phyloP scores from a whole-genome alignment of 1,139 yeast genomes.

The Hyphopichia fennica region DNA sequence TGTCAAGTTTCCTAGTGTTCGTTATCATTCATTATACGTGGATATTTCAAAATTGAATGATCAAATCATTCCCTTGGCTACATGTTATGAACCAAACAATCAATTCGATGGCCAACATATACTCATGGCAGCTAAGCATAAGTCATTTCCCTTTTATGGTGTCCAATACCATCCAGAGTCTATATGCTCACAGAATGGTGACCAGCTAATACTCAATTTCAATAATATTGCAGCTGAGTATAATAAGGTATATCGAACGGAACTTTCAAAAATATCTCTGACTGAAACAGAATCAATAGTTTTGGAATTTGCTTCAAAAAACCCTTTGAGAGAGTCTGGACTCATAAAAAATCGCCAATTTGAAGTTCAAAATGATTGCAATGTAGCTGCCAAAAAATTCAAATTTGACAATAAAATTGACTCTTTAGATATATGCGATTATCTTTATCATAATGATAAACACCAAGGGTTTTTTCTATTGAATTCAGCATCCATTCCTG shows the following conservation, averaged over 20 bases:
- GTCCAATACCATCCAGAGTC: slow-evolving; percentile 99
- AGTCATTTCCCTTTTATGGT: slow-evolving; percentile 70
- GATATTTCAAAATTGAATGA: slow-evolving; percentile 18
- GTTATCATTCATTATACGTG: slow-evolving; percentile 87
- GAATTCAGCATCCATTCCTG: slow-evolving; percentile 78
- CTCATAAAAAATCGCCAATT: not conserved
- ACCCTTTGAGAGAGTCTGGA: not conserved
- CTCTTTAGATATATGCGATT: slow-evolving; percentile 54
- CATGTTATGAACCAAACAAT: slow-evolving; percentile 38
- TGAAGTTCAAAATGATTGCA: not conserved
- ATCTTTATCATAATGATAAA: slow-evolving; percentile 14
- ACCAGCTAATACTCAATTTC: slow-evolving; percentile 59
- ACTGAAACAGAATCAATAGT: not conserved
- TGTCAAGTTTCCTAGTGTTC: slow-evolving; percentile 58
- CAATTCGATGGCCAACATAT: slow-evolving; percentile 27
- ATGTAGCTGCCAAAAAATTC: slow-evolving; percentile 12
- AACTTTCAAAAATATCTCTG: not conserved
- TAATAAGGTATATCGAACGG: slow-evolving; percentile 23
- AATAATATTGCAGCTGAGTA: slow-evolving; percentile 49
- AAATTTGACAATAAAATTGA: slow-evolving; percentile 13
- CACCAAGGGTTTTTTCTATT: slow-evolving; percentile 52
- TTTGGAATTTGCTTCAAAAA: not conserved
- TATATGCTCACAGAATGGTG: slow-evolving; percentile 75
- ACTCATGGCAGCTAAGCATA: slow-evolving; percentile 79
- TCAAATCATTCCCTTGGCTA: slow-evolving; percentile 57